Evolutionary conservation across 2,329 filamentous ascomycete species (phyloP).

Genomic region (Paecilomyces sp.): DNA sequence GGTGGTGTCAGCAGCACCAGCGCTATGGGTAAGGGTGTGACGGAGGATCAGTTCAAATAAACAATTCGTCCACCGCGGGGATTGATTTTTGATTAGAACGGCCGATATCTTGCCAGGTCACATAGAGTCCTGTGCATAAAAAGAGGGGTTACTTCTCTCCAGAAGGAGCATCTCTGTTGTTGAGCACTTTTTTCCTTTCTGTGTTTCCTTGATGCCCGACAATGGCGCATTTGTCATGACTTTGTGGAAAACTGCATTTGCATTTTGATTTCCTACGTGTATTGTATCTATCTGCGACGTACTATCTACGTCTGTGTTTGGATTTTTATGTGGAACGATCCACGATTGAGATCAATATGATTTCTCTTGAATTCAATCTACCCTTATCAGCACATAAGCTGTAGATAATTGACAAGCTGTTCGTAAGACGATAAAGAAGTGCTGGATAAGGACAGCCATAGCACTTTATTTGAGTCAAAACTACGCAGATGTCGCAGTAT

Average conservation of each 20-base stretch:
- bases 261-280: neutral
- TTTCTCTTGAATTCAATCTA: neutral
- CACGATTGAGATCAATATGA: neutral
- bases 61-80: neutral
- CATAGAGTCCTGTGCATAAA: neutral
- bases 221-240: neutral
- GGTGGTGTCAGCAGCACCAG: conserved; percentile 87
- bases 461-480: too few relatives aligned
- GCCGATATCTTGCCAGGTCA: neutral
- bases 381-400: neutral
- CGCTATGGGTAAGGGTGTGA: conserved; percentile 96
- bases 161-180: neutral
- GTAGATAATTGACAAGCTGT: too few relatives aligned
- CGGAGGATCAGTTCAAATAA: conserved; percentile 88
- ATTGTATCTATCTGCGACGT: neutral
- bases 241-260: neutral
- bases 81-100: neutral
- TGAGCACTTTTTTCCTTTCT: neutral
- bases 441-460: too few relatives aligned
- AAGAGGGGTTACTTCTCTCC: neutral
- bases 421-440: too few relatives aligned
- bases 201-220: neutral
- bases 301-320: neutral
- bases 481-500: too few relatives aligned
- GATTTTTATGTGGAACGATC: neutral